Evolutionary conservation across 495 filamentous ascomycete species (phyloP).

Genomic region (Podospora conica): DNA sequence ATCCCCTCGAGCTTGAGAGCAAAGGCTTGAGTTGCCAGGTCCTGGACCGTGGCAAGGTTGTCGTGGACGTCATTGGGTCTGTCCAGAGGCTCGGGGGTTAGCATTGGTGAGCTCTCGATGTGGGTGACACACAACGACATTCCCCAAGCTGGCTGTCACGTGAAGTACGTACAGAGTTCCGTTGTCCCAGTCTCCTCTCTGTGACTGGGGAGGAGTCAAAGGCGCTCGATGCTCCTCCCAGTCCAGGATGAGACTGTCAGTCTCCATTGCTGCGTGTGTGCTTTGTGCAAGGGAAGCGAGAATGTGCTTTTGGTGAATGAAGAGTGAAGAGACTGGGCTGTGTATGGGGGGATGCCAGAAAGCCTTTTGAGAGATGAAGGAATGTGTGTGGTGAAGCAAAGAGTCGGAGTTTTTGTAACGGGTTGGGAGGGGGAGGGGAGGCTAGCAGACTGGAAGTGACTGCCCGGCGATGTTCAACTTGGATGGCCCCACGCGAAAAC

Average conservation of each 20-base stretch:
- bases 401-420: not conserved
- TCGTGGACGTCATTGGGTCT: not conserved
- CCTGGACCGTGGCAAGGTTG: not conserved
- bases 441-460: too few species aligned
- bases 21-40: not conserved
- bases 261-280: not conserved
- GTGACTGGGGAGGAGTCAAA: not conserved
- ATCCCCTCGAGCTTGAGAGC: not conserved
- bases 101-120: not conserved
- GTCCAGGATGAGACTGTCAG: not conserved
- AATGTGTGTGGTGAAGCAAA: not conserved
- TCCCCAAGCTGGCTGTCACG: not conserved
- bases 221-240: not conserved
- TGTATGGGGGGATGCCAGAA: not conserved
- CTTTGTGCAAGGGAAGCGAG: not conserved
- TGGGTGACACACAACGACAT: not conserved
- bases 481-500: too few species aligned
- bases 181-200: not conserved
- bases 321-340: not conserved
- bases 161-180: not conserved
- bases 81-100: not conserved
- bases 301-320: not conserved
- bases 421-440: not conserved
- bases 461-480: too few species aligned
- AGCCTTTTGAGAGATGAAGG: not conserved